Evolutionary conservation across 148 eudicot genomes (phyloP).

Genomic region (Silene uniflora): DNA sequence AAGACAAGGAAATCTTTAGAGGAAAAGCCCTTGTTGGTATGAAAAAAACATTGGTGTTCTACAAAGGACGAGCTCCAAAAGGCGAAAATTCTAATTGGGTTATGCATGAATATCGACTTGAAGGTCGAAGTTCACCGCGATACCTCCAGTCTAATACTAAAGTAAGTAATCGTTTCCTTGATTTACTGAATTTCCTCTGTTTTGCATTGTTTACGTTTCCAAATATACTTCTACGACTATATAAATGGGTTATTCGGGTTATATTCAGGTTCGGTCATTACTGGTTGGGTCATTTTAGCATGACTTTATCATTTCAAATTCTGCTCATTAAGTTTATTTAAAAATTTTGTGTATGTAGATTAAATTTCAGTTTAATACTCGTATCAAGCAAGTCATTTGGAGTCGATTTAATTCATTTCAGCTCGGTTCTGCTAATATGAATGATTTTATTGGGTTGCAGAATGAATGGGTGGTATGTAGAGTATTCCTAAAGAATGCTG

Average conservation of each 20-base stretch:
- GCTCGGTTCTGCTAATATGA: neutral
- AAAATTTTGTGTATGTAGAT: too few relatives aligned
- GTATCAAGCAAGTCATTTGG: too few relatives aligned
- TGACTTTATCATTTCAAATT: neutral
- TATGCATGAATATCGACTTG: slow-evolving; percentile 53
- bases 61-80: slow-evolving; percentile 60
- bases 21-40: slow-evolving; percentile 53
- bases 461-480: slow-evolving; percentile 67
- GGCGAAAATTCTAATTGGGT: slow-evolving; percentile 65
- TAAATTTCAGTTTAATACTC: too few relatives aligned
- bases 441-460: slow-evolving; percentile 27
- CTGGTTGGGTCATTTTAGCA: too few relatives aligned
- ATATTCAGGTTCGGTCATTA: too few relatives aligned
- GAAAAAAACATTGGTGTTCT: slow-evolving; percentile 67
- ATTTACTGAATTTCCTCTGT: neutral
- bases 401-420: too few relatives aligned
- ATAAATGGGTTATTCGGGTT: too few relatives aligned
- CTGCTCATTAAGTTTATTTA: too few relatives aligned
- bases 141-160: slow-evolving; percentile 29
- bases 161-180: neutral
- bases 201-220: slow-evolving; percentile 10
- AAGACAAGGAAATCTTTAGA: slow-evolving; percentile 54
- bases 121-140: slow-evolving; percentile 33
- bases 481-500: slow-evolving; percentile 46
- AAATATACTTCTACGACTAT: too few relatives aligned